phyloP scores from a whole-genome alignment of 805 yeast genomes.

The Kodamaea fukazawae region DNA sequence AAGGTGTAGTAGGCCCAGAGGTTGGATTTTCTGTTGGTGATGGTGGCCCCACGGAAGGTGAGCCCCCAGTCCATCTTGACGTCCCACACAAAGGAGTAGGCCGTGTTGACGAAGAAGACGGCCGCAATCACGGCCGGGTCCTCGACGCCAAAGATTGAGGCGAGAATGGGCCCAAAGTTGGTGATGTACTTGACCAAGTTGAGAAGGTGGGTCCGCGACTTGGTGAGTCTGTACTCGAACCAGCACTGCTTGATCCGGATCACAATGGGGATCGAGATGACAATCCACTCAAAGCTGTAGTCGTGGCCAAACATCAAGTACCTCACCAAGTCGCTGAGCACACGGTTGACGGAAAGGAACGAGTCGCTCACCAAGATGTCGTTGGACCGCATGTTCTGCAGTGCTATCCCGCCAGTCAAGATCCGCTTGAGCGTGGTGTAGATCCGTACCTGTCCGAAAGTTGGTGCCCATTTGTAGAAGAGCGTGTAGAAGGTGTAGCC shows the following conservation, averaged over 20 bases:
- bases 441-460: constrained; percentile 44
- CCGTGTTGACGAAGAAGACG: constrained; percentile 55
- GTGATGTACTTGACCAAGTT: constrained; percentile 77
- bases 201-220: constrained; percentile 54
- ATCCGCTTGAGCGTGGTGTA: constrained; percentile 52
- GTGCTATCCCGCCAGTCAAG: constrained; percentile 57
- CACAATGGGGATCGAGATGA: constrained; percentile 56
- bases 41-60: constrained; percentile 7
- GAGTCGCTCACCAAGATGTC: constrained; percentile 85
- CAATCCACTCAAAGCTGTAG: constrained; percentile 35
- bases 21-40: constrained; percentile 8
- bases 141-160: constrained; percentile 17
- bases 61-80: constrained; percentile 80
- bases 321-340: constrained; percentile 59
- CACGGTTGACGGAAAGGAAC: constrained; percentile 75
- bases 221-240: constrained; percentile 56
- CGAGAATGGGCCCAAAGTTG: constrained; percentile 41
- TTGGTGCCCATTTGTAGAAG: constrained; percentile 31
- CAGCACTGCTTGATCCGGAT: constrained; percentile 82
- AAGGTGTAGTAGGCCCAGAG: constrained; percentile 51
- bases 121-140: constrained; percentile 16
- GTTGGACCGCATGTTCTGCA: constrained; percentile 56
- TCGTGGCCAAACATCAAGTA: constrained; percentile 30
- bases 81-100: constrained; percentile 88
- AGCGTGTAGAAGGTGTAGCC: constrained; percentile 19